These are phyloP conservation scores for Pugionium cornutum DNA, from an alignment of 345 rosid genomes.

Conservation along the genomic window DNA sequence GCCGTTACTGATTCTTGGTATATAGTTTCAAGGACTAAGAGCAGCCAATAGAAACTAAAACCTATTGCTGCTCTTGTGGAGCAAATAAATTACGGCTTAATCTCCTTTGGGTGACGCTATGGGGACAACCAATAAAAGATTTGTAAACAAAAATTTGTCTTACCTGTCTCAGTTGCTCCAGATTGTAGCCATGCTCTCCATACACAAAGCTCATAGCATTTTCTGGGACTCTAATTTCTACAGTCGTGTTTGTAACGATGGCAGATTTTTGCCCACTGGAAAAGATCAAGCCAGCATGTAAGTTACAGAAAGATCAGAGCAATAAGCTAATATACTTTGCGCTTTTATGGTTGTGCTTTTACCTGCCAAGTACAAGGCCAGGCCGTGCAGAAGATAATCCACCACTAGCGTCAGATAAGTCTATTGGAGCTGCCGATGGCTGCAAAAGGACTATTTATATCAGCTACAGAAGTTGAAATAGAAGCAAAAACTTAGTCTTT, in stretches of 20 bases:
- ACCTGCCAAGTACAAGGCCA: conserved; percentile 77
- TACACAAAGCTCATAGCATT: conserved; percentile 69
- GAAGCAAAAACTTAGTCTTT: conserved; percentile 3
- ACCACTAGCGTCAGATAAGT: conserved; percentile 49
- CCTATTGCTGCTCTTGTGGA: conserved; percentile 22
- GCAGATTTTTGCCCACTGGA: conserved; percentile 82
- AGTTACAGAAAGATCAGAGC: background rate
- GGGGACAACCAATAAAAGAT: conserved; percentile 10
- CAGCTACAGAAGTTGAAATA: conserved; percentile 17
- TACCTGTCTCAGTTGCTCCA: conserved; percentile 58
- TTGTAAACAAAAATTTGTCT: conserved; percentile 3
- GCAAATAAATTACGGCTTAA: conserved; percentile 18
- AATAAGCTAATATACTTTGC: conserved; percentile 1
- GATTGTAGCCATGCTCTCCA: conserved; percentile 83
- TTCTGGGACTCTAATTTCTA: conserved; percentile 80
- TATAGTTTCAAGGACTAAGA: conserved; percentile 14
- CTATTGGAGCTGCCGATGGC: conserved; percentile 50
- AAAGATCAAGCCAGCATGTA: conserved; percentile 32
- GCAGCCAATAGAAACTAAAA: conserved; percentile 13
- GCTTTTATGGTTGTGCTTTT: conserved; percentile 23
- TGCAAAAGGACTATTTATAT: conserved; percentile 28
- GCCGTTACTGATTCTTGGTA: conserved; percentile 15
- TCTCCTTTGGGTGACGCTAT: conserved; percentile 5
- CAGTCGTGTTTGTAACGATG: conserved; percentile 78
- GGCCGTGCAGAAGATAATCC: conserved; percentile 57